phyloP scores from a whole-genome alignment of 1,284 basidiomycete genomes.

The Cryptococcus jaspeensis region DNA sequence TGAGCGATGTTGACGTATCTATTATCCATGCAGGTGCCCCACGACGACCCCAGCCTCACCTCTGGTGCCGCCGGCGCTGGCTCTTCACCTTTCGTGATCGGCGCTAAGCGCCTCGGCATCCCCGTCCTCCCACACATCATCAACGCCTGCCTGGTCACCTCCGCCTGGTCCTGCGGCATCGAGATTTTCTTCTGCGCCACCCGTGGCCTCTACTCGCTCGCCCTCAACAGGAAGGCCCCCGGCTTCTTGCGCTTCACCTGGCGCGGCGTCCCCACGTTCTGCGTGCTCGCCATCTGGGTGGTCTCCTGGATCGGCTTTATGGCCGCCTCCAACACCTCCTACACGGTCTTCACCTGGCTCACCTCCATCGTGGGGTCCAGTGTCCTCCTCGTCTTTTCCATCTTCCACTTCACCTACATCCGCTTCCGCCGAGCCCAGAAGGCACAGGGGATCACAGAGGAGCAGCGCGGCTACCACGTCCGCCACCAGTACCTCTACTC shows the following conservation, averaged over 20 bases:
- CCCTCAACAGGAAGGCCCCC: slow-evolving; percentile 35
- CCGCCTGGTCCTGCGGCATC: slow-evolving; percentile 38
- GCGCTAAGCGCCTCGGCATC: slow-evolving; percentile 41
- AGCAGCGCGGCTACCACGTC: not conserved
- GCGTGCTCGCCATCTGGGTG: slow-evolving; percentile 9
- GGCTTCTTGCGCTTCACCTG: slow-evolving; percentile 19
- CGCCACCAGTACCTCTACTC: slow-evolving; percentile 15
- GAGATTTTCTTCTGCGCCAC: slow-evolving; percentile 32
- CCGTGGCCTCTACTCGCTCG: slow-evolving; percentile 36
- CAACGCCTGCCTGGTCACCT: slow-evolving; percentile 31
- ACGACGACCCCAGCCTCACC: not conserved
- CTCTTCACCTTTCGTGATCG: slow-evolving; percentile 13
- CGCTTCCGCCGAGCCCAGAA: slow-evolving; percentile 31
- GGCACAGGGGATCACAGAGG: slow-evolving; percentile 23
- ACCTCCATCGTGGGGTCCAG: slow-evolving; percentile 12
- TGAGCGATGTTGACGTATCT: too few relatives aligned
- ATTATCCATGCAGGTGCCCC: not conserved
- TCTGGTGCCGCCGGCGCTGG: not conserved
- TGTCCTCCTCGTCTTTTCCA: slow-evolving; percentile 5
- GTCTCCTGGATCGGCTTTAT: not conserved
- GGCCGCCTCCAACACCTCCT: not conserved
- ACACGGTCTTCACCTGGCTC: slow-evolving; percentile 34
- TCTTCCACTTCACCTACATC: slow-evolving; percentile 24
- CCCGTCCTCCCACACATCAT: slow-evolving; percentile 40
- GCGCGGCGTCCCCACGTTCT: not conserved